Evolutionary conservation across 345 rosid genomes (phyloP), one percentile per base, ranked within the genome.

Genomic region (Sapria himalayana): DNA sequence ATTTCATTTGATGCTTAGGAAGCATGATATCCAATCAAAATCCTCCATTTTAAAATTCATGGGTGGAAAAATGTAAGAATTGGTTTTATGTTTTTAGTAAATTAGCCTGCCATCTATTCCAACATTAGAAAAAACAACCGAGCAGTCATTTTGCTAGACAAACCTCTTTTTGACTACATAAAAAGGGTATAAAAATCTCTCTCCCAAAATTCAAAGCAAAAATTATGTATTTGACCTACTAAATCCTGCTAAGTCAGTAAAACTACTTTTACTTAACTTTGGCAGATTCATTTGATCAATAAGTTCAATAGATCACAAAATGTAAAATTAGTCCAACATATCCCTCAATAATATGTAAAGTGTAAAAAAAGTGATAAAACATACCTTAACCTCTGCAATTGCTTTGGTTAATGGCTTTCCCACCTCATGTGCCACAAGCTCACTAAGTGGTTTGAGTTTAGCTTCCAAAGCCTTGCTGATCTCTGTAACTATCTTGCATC

Each of bases 321-420:
- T 29, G 21, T 31, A 29, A 27, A 22, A 9, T 15, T 39, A 22
- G 24, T 14, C 10, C 25, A 27, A 20, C 13, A 3, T 16, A 39
- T 33, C 25, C 13, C 9, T 12, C 17, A 12, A 45, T 16, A 44
- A 12, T 24, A 21, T 9, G 34, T 11, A 18, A 20, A 20, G 25
- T 29, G 23, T 2, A 24, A 33, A 33, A 18, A 1, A 54, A 15
- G n/a, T 13, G 23, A 15, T 14, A 18, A 15, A 16, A 56, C 53
- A 61, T 56, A 82, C 98, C 47, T 89, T 94, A 52, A 89, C 95
- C 71, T 89, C 98, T 21, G 95, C 98, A 5, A 89, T 69, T 60
- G 95, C 98, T 70, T 89, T 95, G 4, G 98, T 75, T 35, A 82
- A 76, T 39, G 79, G 79, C 61, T 89, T 89, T 35, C 98, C 98